Conservation (phyloP, 225 moss, liverwort and hornwort species). For the Rhytidiadelphus loreus region DNA sequence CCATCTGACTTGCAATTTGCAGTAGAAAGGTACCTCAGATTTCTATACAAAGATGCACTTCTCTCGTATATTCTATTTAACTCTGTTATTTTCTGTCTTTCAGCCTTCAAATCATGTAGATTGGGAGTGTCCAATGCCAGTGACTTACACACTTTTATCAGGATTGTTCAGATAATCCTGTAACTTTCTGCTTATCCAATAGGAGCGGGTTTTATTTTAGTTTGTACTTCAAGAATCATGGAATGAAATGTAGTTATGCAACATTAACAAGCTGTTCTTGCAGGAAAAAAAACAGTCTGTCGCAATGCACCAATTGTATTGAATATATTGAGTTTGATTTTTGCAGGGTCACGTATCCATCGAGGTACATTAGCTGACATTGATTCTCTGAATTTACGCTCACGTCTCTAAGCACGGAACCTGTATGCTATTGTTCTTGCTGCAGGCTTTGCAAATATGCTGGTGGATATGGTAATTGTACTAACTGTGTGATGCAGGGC, state of each 20-base stretch:
- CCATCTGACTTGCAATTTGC: constrained; percentile 25
- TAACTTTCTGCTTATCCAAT: background rate
- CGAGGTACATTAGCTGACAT: background rate
- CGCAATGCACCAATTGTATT: background rate
- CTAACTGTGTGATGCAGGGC: constrained; percentile 31
- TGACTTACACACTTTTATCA: background rate
- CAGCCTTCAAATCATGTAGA: background rate
- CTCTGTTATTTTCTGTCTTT: background rate
- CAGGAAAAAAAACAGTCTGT: background rate
- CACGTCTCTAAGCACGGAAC: background rate
- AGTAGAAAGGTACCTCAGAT: constrained; percentile 13
- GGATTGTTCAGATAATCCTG: background rate
- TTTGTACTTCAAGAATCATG: background rate
- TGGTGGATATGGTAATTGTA: background rate
- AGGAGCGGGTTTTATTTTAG: background rate
- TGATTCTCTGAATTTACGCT: background rate
- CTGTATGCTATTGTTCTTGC: background rate
- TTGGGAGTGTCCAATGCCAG: background rate
- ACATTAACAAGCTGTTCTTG: background rate
- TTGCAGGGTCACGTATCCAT: background rate
- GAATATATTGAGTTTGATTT: background rate
- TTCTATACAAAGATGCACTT: background rate
- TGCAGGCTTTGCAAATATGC: background rate
- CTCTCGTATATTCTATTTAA: background rate
- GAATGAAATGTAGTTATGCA: background rate